phyloP scores from a whole-genome alignment of 1,284 basidiomycete species.

The Singerocomus inundabilis region DNA sequence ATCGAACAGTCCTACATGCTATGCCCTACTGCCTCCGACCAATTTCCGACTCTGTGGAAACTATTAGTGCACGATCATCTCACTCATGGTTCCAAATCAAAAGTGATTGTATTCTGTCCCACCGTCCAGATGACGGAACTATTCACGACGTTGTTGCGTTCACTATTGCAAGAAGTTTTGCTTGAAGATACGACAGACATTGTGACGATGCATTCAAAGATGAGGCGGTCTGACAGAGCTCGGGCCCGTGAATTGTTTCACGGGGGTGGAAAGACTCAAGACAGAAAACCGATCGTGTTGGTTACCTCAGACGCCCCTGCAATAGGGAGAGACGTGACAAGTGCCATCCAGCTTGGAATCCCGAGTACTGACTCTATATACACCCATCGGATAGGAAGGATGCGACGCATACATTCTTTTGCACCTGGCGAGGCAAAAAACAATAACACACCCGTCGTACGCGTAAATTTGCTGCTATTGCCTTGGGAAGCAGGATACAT shows the following conservation, averaged over 20 bases:
- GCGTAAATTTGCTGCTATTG: conserved; percentile 85
- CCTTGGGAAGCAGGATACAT: conserved; percentile 84
- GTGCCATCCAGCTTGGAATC: conserved; percentile 91
- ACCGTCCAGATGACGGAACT: conserved; percentile 89
- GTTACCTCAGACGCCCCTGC: conserved; percentile 91
- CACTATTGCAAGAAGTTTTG: conserved; percentile 47
- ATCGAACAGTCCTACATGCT: conserved; percentile 86
- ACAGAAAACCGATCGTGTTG: conserved; percentile 54
- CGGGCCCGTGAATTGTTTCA: conserved; percentile 35
- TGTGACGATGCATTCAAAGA: conserved; percentile 88
- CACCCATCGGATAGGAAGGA: conserved; percentile 90
- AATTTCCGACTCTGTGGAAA: conserved; percentile 78
- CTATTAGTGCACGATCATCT: conserved; percentile 92
- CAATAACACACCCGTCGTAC: background rate
- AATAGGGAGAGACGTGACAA: conserved; percentile 88
- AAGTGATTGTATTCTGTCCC: conserved; percentile 86
- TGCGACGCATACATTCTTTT: conserved; percentile 64
- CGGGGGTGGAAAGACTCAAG: conserved; percentile 54
- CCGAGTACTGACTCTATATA: conserved; percentile 78
- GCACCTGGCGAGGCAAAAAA: conserved; percentile 37
- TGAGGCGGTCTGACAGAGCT: conserved; percentile 49
- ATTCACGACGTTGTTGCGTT: conserved; percentile 61
- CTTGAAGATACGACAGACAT: conserved; percentile 52
- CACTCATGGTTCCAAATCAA: conserved; percentile 65
- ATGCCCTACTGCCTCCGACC: conserved; percentile 63